These are phyloP conservation scores for Aureobasidium mangrovei DNA, from an alignment of 2,329 filamentous ascomycete species.

Conservation along the genomic window DNA sequence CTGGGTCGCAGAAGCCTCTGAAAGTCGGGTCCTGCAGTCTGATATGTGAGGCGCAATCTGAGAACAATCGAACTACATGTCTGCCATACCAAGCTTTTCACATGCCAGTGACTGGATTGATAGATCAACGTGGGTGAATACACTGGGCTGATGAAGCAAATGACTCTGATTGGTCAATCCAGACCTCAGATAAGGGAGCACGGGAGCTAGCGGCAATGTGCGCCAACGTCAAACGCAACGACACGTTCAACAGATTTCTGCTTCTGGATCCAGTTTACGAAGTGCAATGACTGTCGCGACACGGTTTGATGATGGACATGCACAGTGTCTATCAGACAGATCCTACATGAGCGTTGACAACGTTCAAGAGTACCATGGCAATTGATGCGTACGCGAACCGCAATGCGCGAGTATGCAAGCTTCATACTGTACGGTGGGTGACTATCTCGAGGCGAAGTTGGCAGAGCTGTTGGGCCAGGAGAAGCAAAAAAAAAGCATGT, in stretches of 20 bases:
- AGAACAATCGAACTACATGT: no score
- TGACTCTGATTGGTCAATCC: constrained; percentile 1
- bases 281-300: constrained; percentile 7
- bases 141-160: not conserved
- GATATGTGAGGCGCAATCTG: no score
- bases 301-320: no score
- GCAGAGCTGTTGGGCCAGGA: no score
- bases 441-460: no score
- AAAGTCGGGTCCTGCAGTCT: no score
- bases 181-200: constrained; percentile 3
- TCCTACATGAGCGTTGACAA: not conserved
- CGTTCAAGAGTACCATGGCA: no score
- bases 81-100: not conserved
- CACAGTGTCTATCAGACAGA: not conserved
- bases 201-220: constrained; percentile 10
- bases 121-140: not conserved
- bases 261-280: not conserved
- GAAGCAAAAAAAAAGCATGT: constrained; percentile 6
- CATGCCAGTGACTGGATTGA: not conserved
- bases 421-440: no score
- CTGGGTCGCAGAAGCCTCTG: no score
- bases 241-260: constrained; percentile 12
- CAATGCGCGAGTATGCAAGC: no score
- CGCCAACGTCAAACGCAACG: constrained; percentile 13
- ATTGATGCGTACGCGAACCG: no score